phyloP scores from a whole-genome alignment of 2,329 filamentous ascomycete species.

The Aureobasidium uvarum region DNA sequence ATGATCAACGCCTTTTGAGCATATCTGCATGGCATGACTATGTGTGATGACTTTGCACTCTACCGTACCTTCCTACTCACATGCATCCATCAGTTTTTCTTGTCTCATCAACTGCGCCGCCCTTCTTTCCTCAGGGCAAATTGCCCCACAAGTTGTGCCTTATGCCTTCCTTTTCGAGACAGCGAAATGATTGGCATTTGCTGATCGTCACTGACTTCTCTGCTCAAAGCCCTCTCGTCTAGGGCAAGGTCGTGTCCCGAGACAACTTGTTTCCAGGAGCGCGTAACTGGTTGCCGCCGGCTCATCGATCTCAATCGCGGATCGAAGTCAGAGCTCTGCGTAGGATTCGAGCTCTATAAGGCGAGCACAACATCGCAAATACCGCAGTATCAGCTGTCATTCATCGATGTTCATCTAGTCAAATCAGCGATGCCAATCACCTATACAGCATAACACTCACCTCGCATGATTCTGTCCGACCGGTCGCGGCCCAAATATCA shows the following conservation, averaged over 20 bases:
- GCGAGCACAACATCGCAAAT: too few relatives aligned
- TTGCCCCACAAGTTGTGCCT: not conserved
- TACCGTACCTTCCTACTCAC: not conserved
- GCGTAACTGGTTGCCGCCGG: too few relatives aligned
- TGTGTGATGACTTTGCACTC: not conserved
- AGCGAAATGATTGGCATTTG: not conserved
- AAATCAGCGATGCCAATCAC: not conserved
- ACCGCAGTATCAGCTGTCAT: not conserved
- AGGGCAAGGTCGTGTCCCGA: too few relatives aligned
- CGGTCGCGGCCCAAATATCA: not conserved
- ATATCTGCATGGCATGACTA: not conserved
- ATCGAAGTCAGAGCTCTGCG: too few relatives aligned
- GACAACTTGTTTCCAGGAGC: too few relatives aligned
- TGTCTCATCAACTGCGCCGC: too few relatives aligned
- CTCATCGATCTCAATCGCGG: too few relatives aligned
- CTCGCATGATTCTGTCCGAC: not conserved
- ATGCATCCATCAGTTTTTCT: not conserved
- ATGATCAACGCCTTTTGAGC: not conserved
- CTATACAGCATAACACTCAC: not conserved
- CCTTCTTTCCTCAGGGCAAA: too few relatives aligned
- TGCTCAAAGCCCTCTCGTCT: too few relatives aligned
- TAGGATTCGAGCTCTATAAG: too few relatives aligned
- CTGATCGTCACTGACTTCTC: too few relatives aligned
- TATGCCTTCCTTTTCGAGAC: not conserved
- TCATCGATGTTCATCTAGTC: not conserved